Conservation (phyloP, 768 basidiomycete species). For the Phlebiopsis gigantea region DNA sequence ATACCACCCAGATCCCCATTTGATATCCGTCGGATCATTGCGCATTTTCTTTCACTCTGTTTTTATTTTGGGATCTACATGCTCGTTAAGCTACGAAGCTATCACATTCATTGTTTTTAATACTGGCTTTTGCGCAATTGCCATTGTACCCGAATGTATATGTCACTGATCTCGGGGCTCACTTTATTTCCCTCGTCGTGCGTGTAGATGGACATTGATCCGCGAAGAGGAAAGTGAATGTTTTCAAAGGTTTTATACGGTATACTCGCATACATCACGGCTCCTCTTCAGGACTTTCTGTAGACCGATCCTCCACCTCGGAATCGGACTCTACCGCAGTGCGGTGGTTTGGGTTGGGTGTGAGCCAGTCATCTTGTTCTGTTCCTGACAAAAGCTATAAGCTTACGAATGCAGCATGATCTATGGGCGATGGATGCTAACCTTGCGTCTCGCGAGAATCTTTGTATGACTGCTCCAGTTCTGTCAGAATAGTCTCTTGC, state of each 20-base stretch:
- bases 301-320: slow-evolving; percentile 34
- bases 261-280: neutral
- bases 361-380: slow-evolving; percentile 13
- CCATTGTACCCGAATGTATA: neutral
- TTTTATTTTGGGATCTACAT: slow-evolving; percentile 3
- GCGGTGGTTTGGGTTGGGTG: slow-evolving; percentile 1
- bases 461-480: slow-evolving; percentile 59
- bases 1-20: neutral
- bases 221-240: too few relatives aligned
- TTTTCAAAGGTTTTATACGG: neutral
- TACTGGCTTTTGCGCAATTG: neutral
- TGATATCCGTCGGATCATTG: slow-evolving; percentile 8
- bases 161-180: neutral
- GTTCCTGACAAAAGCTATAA: neutral
- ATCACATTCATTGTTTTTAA: slow-evolving; percentile 12
- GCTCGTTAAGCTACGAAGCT: slow-evolving; percentile 4
- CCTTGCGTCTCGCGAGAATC: slow-evolving; percentile 52
- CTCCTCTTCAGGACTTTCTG: neutral
- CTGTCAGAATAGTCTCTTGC: slow-evolving; percentile 66
- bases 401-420: neutral
- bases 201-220: neutral
- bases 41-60: neutral
- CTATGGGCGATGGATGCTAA: slow-evolving; percentile 18
- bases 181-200: neutral
- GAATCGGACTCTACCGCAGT: slow-evolving; percentile 1